phyloP scores from a whole-genome alignment of 2,329 filamentous ascomycete genomes.

The Microascus cirrosus region DNA sequence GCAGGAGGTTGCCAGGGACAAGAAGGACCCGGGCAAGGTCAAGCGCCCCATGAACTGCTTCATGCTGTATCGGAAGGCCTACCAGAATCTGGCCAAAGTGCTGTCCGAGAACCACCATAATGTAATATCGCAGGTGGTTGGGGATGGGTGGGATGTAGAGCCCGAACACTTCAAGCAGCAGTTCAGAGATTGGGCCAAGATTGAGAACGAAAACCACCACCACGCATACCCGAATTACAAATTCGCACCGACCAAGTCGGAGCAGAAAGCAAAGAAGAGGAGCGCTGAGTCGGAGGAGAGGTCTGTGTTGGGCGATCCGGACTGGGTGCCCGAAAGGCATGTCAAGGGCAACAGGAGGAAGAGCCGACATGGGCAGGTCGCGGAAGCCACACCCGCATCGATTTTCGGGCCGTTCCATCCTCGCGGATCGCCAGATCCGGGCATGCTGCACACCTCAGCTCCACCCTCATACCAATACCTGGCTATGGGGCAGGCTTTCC shows the following conservation, averaged over 20 bases:
- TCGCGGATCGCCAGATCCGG: not conserved
- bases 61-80: conserved; percentile 93
- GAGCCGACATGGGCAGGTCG: not conserved
- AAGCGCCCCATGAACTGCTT: conserved; percentile 96
- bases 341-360: not conserved
- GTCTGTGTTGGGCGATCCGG: conserved; percentile 26
- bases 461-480: conserved; percentile 21
- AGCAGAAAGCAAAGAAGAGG: conserved; percentile 21
- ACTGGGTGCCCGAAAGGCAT: conserved; percentile 4
- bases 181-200: conserved; percentile 68
- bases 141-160: conserved; percentile 77
- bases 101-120: conserved; percentile 92
- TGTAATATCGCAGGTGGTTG: conserved; percentile 78
- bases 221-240: conserved; percentile 85
- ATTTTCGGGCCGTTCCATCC: not conserved
- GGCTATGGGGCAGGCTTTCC: conserved; percentile 23
- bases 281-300: conserved; percentile 19
- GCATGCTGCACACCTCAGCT: not conserved
- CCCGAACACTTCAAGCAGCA: conserved; percentile 58
- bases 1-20: conserved; percentile 57
- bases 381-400: not conserved
- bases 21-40: conserved; percentile 57
- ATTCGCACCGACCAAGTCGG: conserved; percentile 72
- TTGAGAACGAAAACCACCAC: conserved; percentile 77
- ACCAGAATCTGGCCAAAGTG: conserved; percentile 73